Base-by-base conservation (phyloP, 1,139 yeast genomes). In the Meyerozyma guilliermondii region DNA sequence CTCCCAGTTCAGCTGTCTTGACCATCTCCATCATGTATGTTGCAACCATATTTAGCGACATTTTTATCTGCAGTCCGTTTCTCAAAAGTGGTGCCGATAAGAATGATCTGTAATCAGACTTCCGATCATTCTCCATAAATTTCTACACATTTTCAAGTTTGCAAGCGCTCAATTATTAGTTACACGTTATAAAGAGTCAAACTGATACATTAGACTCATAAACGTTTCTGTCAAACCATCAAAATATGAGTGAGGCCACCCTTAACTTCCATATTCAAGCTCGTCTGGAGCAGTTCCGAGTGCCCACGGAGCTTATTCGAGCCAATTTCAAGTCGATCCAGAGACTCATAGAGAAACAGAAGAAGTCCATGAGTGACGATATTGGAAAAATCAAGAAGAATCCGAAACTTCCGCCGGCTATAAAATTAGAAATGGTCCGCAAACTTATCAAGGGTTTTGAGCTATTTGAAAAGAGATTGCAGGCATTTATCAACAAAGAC, bases 271-370 rank as follows among this genome's bases (percentile, higher is more conserved):
- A 68, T 39, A 57, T 71, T 18, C 74, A 69, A 46, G 59, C 72
- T 1, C 59, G 76, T 50, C 74, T 71, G 57, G 70, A 80, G 2
- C 78, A 76, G 45, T 81, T 83, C 60, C 71, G 71, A 42, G 77
- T 82, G 1, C 91, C 91, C 1, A 66, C 74, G 18, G 87, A 82
- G 50, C 63, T 82, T 14, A 63, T 81, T 39, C 71, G 71, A 50
- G 78, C 75, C 63, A 82, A 83, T 53, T 73, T 80, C 59, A 81
- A 78, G 55, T 56, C 60, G 31, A 65, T 80, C 16, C 84, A 81
- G 51, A 78, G 71, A 51, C 61, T 78, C 10, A 68, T 80, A n/a
- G 86, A 80, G 51, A 78, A 70, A 47, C 78, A 77, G 41, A 71
- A 74, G 56, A 65, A 65, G 41, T 68, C 63, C 41, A 48, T 73